Evolutionary conservation across 257 asterid genomes (phyloP).

Genomic region (Phtheirospermum japonicum): DNA sequence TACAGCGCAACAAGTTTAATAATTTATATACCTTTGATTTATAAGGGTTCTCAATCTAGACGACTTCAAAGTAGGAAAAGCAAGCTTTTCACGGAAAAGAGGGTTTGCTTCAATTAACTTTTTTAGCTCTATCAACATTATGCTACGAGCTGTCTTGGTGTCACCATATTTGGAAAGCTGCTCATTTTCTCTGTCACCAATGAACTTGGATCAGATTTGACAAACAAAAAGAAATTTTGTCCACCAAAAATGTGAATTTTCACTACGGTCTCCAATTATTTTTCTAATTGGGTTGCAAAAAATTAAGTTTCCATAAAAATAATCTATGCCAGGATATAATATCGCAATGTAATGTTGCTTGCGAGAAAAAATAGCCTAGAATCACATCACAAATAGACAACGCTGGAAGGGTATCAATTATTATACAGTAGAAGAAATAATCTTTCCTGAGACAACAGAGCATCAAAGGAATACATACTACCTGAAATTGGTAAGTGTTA

Average conservation of each 20-base stretch:
- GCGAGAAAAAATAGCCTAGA: not conserved
- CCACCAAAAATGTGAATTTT: conserved; percentile 2
- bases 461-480: conserved; percentile 27
- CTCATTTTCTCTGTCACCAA: conserved; percentile 83
- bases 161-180: conserved; percentile 97
- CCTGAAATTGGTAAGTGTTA: conserved; percentile 90
- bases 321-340: not conserved
- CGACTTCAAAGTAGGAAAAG: conserved; percentile 80
- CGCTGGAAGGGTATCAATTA: not conserved
- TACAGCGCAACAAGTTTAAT: conserved; percentile 6
- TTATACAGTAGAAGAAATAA: not conserved
- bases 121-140: conserved; percentile 92
- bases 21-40: conserved; percentile 70
- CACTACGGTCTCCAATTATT: not conserved
- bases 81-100: conserved; percentile 93
- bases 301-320: not conserved
- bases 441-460: not conserved
- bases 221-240: not conserved
- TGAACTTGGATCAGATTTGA: conserved; percentile 21
- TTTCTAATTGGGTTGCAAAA: not conserved
- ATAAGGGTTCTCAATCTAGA: conserved; percentile 92
- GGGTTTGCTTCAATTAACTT: conserved; percentile 96
- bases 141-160: conserved; percentile 96
- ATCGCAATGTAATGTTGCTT: not conserved
- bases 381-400: not conserved